Base-by-base conservation (phyloP, 192 early-diverging fungal species). In the Linderina pennispora region DNA sequence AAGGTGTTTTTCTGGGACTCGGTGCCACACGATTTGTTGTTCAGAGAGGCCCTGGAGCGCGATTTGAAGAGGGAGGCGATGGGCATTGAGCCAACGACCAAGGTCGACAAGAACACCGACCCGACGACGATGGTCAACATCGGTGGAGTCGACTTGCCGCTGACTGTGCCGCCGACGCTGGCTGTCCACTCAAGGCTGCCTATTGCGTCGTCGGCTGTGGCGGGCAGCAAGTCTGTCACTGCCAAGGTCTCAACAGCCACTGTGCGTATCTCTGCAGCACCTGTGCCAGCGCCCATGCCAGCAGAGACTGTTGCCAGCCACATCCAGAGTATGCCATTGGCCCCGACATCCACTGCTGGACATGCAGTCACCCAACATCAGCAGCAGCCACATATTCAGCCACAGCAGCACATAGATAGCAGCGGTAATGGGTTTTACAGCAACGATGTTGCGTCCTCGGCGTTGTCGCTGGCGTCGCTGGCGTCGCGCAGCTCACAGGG, bases 1-100 rank as follows among this genome's bases (percentile, higher is more conserved):
- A 97, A 97, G 45, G 96, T 98, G n/a, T 98, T 97, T 65, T 94
- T 86, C 60, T 98, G 96, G 94, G 87, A 84, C 60, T 87, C 90
- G 15, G 96, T 98, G 15, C 86, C 85, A 10, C 94, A 95, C 61
- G 94, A 98, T 58, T 59, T 86, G 28, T 82, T 98, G 31, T 98
- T 98, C 62, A 76, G 88, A 34, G 95, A 98, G 62, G 95, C 95
- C 2, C 80, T 97, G 38, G 93, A 98, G 67, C 81, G 95, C 28
- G 93, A 98, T 61, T 69, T 96, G 10, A 98, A 96, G 77, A 80
- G 93, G 21, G 95, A 96, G 68, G 81, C 91, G 6, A 79, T 84
- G 50, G 87, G 86, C 2, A 66, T 84, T 8, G 87, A 91, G 43
- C 81, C 93, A 3, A 93, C 92, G 1, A 95, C 90, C 1, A 62